A percentile compares a stretch with the other conserved stretches of the same genome.
phyloP scores from a whole-genome alignment of 139 green algal genomes.

The Asterochloris sp. region DNA sequence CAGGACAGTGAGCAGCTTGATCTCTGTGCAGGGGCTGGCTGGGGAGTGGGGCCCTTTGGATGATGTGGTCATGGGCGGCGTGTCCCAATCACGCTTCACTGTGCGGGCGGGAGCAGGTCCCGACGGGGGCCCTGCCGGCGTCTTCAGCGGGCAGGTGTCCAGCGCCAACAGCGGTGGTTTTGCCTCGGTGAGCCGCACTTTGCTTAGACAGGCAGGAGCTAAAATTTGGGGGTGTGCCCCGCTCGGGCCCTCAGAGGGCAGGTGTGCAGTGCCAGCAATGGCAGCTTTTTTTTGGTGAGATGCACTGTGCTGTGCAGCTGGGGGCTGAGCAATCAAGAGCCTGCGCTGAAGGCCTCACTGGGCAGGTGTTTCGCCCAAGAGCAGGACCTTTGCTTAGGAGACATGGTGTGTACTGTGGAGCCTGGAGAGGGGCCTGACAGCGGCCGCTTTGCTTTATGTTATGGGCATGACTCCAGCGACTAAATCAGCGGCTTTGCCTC shows the following conservation, averaged over 20 bases:
- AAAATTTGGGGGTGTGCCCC: neutral
- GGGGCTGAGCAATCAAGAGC: neutral
- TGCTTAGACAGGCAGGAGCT: neutral
- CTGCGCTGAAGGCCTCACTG: no score
- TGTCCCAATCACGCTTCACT: constrained; percentile 46
- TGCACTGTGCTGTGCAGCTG: neutral
- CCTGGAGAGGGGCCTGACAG: no score
- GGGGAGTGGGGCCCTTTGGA: constrained; percentile 78
- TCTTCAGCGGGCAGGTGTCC: constrained; percentile 72
- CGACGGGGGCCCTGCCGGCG: constrained; percentile 43
- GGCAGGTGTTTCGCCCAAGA: no score
- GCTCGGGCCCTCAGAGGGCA: neutral
- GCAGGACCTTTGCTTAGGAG: no score
- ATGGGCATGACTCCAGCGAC: no score
- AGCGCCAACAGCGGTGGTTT: constrained; percentile 90
- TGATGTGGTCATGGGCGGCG: constrained; percentile 95
- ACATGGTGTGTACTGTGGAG: no score
- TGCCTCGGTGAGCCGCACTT: constrained; percentile 40
- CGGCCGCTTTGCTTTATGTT: no score
- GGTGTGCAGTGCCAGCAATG: neutral
- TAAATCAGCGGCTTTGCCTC: no score
- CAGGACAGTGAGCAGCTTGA: no score
- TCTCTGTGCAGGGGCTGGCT: constrained; percentile 4
- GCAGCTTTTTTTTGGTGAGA: neutral
- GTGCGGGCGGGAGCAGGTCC: constrained; percentile 54